Percentiles rank a stretch among this genome's conserved stretches.
These are phyloP conservation scores for Russula griseocarnosa DNA, from an alignment of 768 basidiomycete species.

Conservation along the genomic window DNA sequence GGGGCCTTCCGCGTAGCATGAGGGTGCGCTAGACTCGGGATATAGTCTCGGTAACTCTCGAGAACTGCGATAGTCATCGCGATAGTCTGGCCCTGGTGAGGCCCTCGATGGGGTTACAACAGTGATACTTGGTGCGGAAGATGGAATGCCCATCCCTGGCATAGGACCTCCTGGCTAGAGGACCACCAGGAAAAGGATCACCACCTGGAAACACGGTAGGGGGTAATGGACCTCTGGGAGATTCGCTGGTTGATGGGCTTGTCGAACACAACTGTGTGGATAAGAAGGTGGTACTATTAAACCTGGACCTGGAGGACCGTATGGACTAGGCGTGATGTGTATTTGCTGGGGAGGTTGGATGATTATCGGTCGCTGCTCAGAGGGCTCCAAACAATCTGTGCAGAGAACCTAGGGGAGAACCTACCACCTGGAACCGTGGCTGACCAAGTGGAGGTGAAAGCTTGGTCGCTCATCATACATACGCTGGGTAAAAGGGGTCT, in stretches of 20 bases:
- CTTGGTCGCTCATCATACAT: background rate
- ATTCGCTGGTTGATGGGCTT: background rate
- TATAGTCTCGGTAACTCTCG: background rate
- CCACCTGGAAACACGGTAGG: background rate
- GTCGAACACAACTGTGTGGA: background rate
- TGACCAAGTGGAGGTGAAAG: background rate
- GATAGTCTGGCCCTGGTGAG: constrained; percentile 6
- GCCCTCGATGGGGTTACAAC: background rate
- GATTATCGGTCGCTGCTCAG: constrained; percentile 18
- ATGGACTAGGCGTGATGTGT: background rate
- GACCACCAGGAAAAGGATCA: background rate
- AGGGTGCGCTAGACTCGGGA: too few relatives aligned
- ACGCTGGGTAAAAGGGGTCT: background rate
- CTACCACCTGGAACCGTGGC: background rate
- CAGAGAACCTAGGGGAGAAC: background rate
- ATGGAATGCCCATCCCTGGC: background rate
- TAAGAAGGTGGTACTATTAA: background rate
- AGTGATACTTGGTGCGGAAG: background rate
- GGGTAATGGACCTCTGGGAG: background rate
- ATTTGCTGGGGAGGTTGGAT: constrained; percentile 10
- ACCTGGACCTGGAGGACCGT: background rate
- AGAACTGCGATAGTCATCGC: too few relatives aligned
- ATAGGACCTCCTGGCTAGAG: background rate
- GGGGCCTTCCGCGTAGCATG: constrained; percentile 6
- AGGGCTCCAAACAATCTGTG: background rate